Evolutionary conservation across 1,284 basidiomycete species (phyloP).

Genomic region (Malassezia obtusa): DNA sequence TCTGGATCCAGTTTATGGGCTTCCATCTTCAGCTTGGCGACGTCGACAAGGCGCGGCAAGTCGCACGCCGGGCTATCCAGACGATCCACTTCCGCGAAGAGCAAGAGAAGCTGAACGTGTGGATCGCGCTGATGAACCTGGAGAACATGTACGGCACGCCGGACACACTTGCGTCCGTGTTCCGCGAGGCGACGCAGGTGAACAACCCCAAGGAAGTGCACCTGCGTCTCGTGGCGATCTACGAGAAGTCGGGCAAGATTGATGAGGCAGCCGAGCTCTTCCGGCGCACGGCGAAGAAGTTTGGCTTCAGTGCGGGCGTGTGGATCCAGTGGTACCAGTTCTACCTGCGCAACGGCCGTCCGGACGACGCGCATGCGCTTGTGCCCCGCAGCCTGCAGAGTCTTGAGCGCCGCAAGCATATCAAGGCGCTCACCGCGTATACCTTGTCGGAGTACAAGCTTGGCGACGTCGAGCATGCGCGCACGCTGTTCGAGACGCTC

Average conservation of each 20-base stretch:
- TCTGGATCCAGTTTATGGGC: conserved; percentile 99
- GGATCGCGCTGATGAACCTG: conserved; percentile 90
- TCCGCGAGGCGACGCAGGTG: conserved; percentile 78
- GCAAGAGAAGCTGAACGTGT: conserved; percentile 89
- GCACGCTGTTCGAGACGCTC: conserved; percentile 92
- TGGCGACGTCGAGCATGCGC: conserved; percentile 85
- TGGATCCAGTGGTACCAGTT: conserved; percentile 80
- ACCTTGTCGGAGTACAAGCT: conserved; percentile 89
- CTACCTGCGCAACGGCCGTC: conserved; percentile 61
- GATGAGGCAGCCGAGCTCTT: conserved; percentile 34
- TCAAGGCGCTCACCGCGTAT: conserved; percentile 88
- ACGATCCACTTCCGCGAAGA: conserved; percentile 91
- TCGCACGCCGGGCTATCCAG: conserved; percentile 73
- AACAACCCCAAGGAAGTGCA: conserved; percentile 89
- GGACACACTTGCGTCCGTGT: conserved; percentile 65
- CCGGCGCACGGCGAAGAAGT: conserved; percentile 62
- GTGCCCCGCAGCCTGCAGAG: conserved; percentile 82
- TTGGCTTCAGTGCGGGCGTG: conserved; percentile 75
- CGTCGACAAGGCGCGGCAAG: conserved; percentile 80
- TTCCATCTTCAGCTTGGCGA: conserved; percentile 93
- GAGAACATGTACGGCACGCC: conserved; percentile 78
- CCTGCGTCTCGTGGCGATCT: conserved; percentile 70
- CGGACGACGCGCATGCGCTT: conserved; percentile 73
- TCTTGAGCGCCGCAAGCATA: conserved; percentile 86
- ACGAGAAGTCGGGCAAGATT: conserved; percentile 68